Conservation (phyloP, 2,329 filamentous ascomycete genomes). For the Aureobasidium sp. region DNA sequence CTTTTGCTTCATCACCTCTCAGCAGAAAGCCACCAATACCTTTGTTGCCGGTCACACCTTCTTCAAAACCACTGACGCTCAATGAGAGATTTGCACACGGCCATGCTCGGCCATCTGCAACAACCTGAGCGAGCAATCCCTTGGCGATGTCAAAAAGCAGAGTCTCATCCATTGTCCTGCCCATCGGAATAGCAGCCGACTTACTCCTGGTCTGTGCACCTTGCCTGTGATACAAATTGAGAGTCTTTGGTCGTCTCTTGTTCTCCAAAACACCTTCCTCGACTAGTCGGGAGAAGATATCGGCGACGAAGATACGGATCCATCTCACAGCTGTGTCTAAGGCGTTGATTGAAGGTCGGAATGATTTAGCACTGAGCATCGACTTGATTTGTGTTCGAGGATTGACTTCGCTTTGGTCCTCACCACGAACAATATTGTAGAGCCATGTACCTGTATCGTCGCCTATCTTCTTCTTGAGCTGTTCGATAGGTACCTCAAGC, state of each 20-base stretch:
- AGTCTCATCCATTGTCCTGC: constrained; percentile 64
- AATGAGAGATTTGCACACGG: constrained; percentile 87
- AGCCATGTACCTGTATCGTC: constrained; percentile 83
- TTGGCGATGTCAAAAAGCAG: constrained; percentile 69
- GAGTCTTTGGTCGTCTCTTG: constrained; percentile 75
- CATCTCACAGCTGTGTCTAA: constrained; percentile 74
- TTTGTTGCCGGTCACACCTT: constrained; percentile 74
- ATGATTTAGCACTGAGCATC: constrained; percentile 95
- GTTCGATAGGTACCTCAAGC: constrained; percentile 63
- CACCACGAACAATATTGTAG: constrained; percentile 74
- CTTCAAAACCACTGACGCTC: constrained; percentile 87
- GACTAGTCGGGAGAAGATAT: constrained; percentile 82
- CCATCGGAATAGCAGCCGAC: constrained; percentile 68
- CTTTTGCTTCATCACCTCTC: constrained; percentile 52
- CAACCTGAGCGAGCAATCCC: constrained; percentile 67
- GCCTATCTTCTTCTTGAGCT: constrained; percentile 69
- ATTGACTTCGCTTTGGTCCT: constrained; percentile 84
- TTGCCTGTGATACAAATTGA: constrained; percentile 77
- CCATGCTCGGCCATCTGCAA: constrained; percentile 73
- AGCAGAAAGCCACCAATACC: constrained; percentile 84
- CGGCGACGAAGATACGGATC: constrained; percentile 84
- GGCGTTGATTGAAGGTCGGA: constrained; percentile 73
- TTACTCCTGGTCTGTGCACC: constrained; percentile 67
- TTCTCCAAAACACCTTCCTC: constrained; percentile 88
- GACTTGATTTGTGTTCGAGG: constrained; percentile 89